Conservation (phyloP, 2,329 filamentous ascomycete species). For the Apiospora phragmitis region DNA sequence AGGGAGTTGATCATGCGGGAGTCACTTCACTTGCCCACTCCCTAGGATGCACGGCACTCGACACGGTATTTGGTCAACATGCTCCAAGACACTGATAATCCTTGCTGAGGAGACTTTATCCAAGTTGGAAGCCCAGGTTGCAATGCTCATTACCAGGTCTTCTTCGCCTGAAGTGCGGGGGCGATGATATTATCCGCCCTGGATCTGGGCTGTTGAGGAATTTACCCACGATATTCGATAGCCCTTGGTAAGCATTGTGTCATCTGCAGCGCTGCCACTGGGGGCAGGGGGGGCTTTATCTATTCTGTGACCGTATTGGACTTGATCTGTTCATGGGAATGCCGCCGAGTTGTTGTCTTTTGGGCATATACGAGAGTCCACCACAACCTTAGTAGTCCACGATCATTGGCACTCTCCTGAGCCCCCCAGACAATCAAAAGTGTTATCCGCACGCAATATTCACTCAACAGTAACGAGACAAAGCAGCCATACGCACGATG, state of each 20-base stretch:
- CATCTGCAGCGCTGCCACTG: background rate
- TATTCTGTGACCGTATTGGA: background rate
- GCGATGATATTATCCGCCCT: background rate
- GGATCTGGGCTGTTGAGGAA: background rate
- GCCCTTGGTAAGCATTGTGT: background rate
- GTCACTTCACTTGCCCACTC: background rate
- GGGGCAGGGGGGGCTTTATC: too few relatives aligned
- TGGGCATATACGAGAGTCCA: background rate
- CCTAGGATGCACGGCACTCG: background rate
- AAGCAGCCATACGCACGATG: background rate
- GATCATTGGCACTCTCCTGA: background rate
- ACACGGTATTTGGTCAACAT: background rate
- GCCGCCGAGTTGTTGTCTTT: background rate
- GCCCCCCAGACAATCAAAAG: background rate
- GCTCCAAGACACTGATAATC: too few relatives aligned
- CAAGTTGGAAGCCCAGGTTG: too few relatives aligned
- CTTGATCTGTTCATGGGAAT: background rate
- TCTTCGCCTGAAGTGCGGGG: background rate
- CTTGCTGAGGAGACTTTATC: too few relatives aligned
- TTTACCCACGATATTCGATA: background rate
- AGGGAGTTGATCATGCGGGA: background rate
- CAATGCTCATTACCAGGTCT: background rate
- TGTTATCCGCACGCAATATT: background rate
- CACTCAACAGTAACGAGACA: background rate
- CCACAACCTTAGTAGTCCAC: background rate